Base-by-base conservation (phyloP, 805 yeast genomes). In the Barnettozyma sucrosica region DNA sequence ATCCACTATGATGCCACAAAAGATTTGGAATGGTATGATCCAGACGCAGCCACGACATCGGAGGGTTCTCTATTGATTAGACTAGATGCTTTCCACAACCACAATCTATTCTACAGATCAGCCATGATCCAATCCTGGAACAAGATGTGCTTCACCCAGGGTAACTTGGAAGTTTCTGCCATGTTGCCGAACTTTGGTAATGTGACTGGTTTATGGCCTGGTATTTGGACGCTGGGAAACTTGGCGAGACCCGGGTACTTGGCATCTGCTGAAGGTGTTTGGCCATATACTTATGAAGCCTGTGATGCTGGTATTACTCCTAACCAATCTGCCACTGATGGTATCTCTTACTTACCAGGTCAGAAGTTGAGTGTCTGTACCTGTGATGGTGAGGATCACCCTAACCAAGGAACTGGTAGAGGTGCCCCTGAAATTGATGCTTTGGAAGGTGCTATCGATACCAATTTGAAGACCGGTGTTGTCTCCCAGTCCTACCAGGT, bases 111-210 rank as follows among this genome's bases (percentile, higher is more conserved):
- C 64, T 90, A 90, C 70, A 76, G 97, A 56, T 85, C 95, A 1
- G 97, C 92, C 20, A 88, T 89, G 96, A 60, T 90, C 13, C 96
- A 89, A 67, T 75, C 86, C 25, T 90, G 98, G 98, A 90, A 90
- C 67, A 81, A 83, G 67, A 59, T 90, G 62, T 90, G 98, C 62
- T 89, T 85, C 64, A 83, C 95, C 4, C 89, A 89, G 61, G 97
- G 97, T 43, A 63, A 71, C 37, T 57, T 89, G 44, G 76, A 70
- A 48, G 58, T 70, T 9, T 65, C 72, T 20, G 75, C 72, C 3
- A 63, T 62, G 52, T 56, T 74, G 47, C 77, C 79, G 18, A 67
- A 67, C 41, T 70, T 65, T 47, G 74, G 74, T 36, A 58, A 66
- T 37, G 60, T 69, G 10, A 54, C 70, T 7, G 79, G 79, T 3